Evolutionary conservation across 148 eudicot genomes (phyloP), one percentile per base, ranked within the genome.

Genomic region (Gaultheria prostrata): DNA sequence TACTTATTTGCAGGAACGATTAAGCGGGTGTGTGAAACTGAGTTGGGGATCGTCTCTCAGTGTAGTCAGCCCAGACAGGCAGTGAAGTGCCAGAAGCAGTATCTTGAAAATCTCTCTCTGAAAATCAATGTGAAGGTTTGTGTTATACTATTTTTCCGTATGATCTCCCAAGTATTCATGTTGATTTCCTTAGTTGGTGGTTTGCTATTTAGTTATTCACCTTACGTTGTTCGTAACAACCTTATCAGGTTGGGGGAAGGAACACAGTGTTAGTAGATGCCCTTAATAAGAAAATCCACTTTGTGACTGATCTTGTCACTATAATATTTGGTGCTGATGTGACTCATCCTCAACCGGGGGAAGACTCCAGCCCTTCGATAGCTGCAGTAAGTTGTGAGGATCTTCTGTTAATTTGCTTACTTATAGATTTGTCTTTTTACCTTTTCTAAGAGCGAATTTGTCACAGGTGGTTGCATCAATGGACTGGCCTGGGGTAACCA

Each of bases 291-390:
- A 88, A 20, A 10, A 88, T 92, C 32, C 97, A 97, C 1, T 13
- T 78, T 4, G 51, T 97, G 9, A 83, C 87, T 32, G 98, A 94
- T 70, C 54, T 49, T 7, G 92, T 95, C 0, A 97, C 98, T 2
- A 97, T 97, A 0, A 88, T 97, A 7, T 90, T 97, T 80, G 99
- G 98, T 46, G 99, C 98, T 76, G 98, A 97, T 91, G 98, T 97
- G 1, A 94, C 99, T 30, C 99, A 95, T 88, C 92, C 98, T 13
- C 65, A 84, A 57, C 96, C 95, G 1, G 99, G 99, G 76, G 99
- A 97, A 84, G 99, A 93, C 80, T 90, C 90, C 12, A 88, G 87
- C 71, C 94, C 99, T 12, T 97, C 99, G 13, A 92, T 97, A 5
- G 98, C 98, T 59, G 98, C 98, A 28, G 99, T 95, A 92, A 84